Evolutionary conservation across 805 yeast species (phyloP).

Genomic region (Nakazawaea peltata): DNA sequence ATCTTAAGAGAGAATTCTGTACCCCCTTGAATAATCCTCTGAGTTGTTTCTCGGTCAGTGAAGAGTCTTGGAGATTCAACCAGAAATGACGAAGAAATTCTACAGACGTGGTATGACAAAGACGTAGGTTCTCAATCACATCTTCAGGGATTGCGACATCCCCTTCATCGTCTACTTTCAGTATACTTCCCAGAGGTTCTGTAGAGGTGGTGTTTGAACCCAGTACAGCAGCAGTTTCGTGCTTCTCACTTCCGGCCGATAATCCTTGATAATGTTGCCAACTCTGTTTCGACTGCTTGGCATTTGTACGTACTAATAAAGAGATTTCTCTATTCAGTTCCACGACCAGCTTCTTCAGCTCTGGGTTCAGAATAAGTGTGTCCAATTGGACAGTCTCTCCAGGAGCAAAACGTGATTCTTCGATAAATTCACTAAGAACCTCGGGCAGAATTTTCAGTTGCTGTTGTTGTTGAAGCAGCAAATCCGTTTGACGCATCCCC

Average conservation of each 20-base stretch:
- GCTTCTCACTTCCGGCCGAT: conserved; percentile 20
- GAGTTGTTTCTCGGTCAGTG: conserved; percentile 14
- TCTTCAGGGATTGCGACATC: conserved; percentile 12
- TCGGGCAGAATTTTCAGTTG: no score
- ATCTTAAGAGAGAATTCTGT: conserved; percentile 2
- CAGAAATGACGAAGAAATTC: conserved; percentile 76
- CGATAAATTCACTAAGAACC: conserved; percentile 17
- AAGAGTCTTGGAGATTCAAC: conserved; percentile 39
- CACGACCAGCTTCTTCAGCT: conserved; percentile 26
- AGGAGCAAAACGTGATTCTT: conserved; percentile 15
- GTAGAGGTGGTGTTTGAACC: neutral
- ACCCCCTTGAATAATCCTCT: conserved; percentile 1
- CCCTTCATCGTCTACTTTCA: conserved; percentile 10
- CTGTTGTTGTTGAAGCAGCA: conserved; percentile 12
- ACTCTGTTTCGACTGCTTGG: conserved; percentile 43
- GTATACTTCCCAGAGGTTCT: neutral
- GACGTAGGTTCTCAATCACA: conserved; percentile 40
- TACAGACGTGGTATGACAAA: conserved; percentile 64
- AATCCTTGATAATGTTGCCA: conserved; percentile 24
- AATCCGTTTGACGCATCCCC: no score
- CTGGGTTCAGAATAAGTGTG: conserved; percentile 16
- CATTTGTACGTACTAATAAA: conserved; percentile 40
- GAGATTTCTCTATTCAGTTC: conserved; percentile 37
- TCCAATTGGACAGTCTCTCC: conserved; percentile 16
- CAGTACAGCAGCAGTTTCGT: neutral